These are phyloP conservation scores for Tetrahymena thermophila DNA, from an alignment of 73 alveolate species.

Conservation along the genomic window DNA sequence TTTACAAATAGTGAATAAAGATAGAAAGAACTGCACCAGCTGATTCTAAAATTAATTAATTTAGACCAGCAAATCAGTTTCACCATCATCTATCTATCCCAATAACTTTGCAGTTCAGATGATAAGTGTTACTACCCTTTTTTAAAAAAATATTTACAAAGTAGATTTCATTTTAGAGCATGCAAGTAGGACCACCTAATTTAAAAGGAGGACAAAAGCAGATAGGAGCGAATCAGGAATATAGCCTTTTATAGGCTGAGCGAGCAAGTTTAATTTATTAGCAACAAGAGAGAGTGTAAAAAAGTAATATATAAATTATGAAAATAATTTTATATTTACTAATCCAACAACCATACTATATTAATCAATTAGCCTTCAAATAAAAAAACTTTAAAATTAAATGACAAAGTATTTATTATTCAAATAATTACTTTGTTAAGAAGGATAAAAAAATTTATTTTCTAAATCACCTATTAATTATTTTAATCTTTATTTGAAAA, in stretches of 20 bases:
- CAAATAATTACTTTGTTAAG: too few relatives aligned
- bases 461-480: background rate
- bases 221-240: background rate
- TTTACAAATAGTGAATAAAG: background rate
- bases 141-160: background rate
- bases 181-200: background rate
- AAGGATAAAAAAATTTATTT: background rate
- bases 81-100: conserved; percentile 1
- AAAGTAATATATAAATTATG: background rate
- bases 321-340: background rate
- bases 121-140: conserved; percentile 2
- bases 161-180: background rate
- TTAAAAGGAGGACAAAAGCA: background rate
- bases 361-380: too few relatives aligned
- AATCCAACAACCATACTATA: background rate
- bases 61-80: background rate
- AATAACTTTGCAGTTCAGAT: background rate
- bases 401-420: too few relatives aligned
- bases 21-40: background rate
- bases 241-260: background rate
- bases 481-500: too few relatives aligned
- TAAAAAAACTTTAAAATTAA: too few relatives aligned
- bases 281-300: background rate
- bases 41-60: background rate
- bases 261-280: background rate